These are phyloP conservation scores for Phytophthora tubulina DNA, from an alignment of 352 stramenopile species.

Conservation along the genomic window DNA sequence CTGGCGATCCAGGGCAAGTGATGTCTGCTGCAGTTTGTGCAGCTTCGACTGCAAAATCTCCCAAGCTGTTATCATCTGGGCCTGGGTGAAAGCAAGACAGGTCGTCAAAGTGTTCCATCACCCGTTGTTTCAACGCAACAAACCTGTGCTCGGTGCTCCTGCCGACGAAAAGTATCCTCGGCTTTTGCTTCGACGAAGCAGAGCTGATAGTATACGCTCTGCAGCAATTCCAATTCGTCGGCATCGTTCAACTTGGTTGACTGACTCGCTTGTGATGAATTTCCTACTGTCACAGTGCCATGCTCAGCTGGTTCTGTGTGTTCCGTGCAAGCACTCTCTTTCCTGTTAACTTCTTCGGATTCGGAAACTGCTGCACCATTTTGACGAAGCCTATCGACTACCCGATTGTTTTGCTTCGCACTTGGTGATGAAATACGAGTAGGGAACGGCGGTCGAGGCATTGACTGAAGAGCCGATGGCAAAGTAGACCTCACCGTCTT, in stretches of 20 bases:
- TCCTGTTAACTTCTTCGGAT: not conserved
- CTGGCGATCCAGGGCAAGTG: slow-evolving; percentile 53
- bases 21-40: slow-evolving; percentile 57
- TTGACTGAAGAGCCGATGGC: not conserved
- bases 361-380: not conserved
- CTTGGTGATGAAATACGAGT: slow-evolving; percentile 11
- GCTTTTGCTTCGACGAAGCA: slow-evolving; percentile 57
- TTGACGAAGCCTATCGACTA: not conserved
- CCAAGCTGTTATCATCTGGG: slow-evolving; percentile 57
- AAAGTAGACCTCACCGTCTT: no score
- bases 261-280: not conserved
- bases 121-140: not conserved
- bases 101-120: not conserved
- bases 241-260: not conserved
- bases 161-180: slow-evolving; percentile 44
- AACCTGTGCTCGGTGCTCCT: slow-evolving; percentile 65
- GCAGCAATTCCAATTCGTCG: slow-evolving; percentile 63
- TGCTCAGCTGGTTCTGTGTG: not conserved
- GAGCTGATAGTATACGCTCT: slow-evolving; percentile 63
- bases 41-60: slow-evolving; percentile 60
- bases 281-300: not conserved
- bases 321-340: not conserved
- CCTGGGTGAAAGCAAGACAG: slow-evolving; percentile 25
- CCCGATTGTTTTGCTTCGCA: not conserved
- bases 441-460: slow-evolving; percentile 22